A percentile compares a stretch with the other conserved stretches of the same genome.
Evolutionary conservation across 345 rosid genomes (phyloP).

Genomic region (Populus euphratica): DNA sequence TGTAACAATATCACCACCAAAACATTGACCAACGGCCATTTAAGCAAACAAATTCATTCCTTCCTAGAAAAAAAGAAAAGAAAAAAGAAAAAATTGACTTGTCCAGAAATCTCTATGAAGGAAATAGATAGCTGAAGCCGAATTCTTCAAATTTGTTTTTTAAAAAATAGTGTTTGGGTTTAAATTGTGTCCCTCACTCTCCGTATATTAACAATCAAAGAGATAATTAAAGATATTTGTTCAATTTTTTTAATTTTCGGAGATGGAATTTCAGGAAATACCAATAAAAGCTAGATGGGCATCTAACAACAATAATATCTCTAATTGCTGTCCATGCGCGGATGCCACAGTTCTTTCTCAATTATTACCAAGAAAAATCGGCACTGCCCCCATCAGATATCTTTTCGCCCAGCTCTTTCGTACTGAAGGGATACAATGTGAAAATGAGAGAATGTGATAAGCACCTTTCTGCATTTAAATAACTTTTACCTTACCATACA

Average conservation of each 20-base stretch:
- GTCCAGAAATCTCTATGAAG: neutral
- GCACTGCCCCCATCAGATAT: neutral
- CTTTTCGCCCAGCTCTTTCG: neutral
- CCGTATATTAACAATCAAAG: too few species aligned
- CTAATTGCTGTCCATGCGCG: neutral
- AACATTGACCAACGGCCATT: neutral
- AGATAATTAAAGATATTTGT: too few species aligned
- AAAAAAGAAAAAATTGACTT: neutral
- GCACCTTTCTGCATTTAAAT: neutral
- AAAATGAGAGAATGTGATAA: neutral
- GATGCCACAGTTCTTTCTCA: neutral
- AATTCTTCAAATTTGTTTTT: too few species aligned
- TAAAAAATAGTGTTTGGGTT: too few species aligned
- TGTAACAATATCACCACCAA: neutral
- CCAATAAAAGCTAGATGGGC: neutral
- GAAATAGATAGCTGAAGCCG: neutral
- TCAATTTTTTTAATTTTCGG: too few species aligned
- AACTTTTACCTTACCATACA: neutral
- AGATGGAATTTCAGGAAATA: neutral
- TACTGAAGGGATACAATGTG: neutral
- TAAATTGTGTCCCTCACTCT: too few species aligned
- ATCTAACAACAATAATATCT: neutral
- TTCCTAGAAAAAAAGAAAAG: neutral
- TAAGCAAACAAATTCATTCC: neutral
- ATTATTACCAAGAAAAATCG: neutral